Evolutionary conservation across 768 basidiomycete genomes (phyloP), one percentile per base, ranked within the genome.

Genomic region (Rickenella mellea): DNA sequence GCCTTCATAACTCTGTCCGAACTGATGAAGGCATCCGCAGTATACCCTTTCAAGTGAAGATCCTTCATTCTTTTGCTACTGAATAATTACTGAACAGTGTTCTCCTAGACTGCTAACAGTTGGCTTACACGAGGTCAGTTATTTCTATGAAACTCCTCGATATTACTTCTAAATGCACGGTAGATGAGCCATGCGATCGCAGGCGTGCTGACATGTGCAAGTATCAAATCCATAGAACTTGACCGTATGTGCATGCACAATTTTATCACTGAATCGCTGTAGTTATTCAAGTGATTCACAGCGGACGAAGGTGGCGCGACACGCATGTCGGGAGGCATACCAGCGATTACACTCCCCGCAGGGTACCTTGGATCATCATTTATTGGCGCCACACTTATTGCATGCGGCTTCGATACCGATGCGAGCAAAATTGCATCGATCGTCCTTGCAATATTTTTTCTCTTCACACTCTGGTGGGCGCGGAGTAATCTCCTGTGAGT

Each of bases 381-480:
- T 54, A 88, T 94, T 40, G 92, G 92, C 20, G 91, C 88, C 2
- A 73, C 74, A 32, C 67, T 96, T 28, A 92, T 96, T 45, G 76
- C 88, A 10, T 89, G 86, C 48, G 90, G 88, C 10, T 91, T 91
- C 56, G 75, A 91, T 59, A 89, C 85, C 35, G 80, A 86, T 49
- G 91, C 91, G 3, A 84, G 81, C 63, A 94, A 94, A 56, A 54
- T 91, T 32, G 90, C 88, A 1, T 77, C 76, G 17, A 58, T 94
- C 17, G 78, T 81, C 7, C 69, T 94, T 39, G 91, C 80, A 7
- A 83, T 60, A n/a, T 86, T 90, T 61, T 93, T 92, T 64, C 49
- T 93, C 25, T 69, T 92, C 51, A 91, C 88, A 1, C 69, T 92
- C 3, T 94, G 88, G 86, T 88, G 86, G 85, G 84, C 85, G 6